Evolutionary conservation across 73 alveolate genomes (phyloP).

Genomic region (Paramecium bursaria): DNA sequence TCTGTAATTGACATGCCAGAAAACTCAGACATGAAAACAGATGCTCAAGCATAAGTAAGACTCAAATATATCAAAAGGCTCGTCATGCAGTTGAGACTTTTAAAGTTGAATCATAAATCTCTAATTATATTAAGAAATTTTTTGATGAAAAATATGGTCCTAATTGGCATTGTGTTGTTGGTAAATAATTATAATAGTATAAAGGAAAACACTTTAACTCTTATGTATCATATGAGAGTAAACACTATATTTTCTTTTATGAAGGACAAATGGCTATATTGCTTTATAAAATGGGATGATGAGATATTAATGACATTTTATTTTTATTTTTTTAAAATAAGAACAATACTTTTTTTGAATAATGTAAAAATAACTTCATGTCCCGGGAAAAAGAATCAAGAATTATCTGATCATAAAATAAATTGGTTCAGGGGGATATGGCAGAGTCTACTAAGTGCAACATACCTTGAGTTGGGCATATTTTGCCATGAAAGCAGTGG

Average conservation of each 20-base stretch:
- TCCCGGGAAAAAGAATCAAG: conserved; percentile 29
- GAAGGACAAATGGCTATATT: conserved; percentile 97
- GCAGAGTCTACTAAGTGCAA: conserved; percentile 17
- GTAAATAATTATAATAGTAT: background rate
- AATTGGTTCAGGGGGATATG: conserved; percentile 40
- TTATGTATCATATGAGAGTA: conserved; percentile 91
- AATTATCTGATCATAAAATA: background rate
- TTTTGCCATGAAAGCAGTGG: conserved; percentile 25
- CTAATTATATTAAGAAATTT: conserved; percentile 90
- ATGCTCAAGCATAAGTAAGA: conserved; percentile 59
- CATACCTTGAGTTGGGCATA: background rate
- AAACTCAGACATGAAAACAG: conserved; percentile 68
- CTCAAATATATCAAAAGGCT: conserved; percentile 37
- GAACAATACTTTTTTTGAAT: too few species aligned
- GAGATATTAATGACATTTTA: too few species aligned
- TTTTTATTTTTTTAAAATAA: too few species aligned
- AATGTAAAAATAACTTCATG: too few species aligned
- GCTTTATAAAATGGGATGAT: conserved; percentile 84
- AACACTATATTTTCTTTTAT: conserved; percentile 96
- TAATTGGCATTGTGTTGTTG: conserved; percentile 79
- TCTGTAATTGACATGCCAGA: conserved; percentile 69
- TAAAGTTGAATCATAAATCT: conserved; percentile 89
- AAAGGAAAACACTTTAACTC: conserved; percentile 95
- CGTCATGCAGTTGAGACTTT: conserved; percentile 83
- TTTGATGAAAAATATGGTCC: conserved; percentile 98